phyloP scores from a whole-genome alignment of 169 alveolate genomes.

The Eimeria falciformis region DNA sequence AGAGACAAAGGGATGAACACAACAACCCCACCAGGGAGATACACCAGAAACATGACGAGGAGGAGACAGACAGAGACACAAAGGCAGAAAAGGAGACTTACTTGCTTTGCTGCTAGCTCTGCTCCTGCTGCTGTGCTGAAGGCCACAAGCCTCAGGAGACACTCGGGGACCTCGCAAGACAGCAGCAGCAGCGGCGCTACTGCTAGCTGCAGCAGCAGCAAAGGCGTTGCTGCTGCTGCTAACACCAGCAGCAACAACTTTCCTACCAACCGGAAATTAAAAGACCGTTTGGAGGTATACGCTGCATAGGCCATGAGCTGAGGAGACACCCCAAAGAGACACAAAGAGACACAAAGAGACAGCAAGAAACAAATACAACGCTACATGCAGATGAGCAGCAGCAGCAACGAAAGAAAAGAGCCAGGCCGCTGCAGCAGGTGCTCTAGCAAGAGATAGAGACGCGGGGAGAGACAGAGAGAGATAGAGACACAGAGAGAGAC shows the following conservation, averaged over 20 bases:
- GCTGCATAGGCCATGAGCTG: not conserved
- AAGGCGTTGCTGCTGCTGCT: conserved; percentile 37
- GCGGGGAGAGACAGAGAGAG: too few species aligned
- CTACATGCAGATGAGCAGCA: too few species aligned
- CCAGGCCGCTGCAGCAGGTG: not conserved
- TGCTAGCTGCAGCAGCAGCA: conserved; percentile 35
- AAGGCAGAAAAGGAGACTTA: not conserved
- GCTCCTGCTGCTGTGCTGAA: conserved; percentile 30
- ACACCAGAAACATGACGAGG: not conserved
- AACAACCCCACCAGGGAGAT: not conserved
- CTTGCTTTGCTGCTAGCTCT: conserved; percentile 36
- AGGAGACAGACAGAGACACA: not conserved
- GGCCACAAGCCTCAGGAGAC: not conserved
- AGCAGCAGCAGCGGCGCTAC: conserved; percentile 12
- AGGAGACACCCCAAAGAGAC: too few species aligned
- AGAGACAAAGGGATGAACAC: not conserved
- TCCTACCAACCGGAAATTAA: not conserved
- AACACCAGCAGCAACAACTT: conserved; percentile 33
- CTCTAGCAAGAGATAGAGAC: too few species aligned
- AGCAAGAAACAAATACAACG: too few species aligned
- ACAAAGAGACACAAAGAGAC: too few species aligned
- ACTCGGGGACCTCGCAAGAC: not conserved
- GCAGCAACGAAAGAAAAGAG: not conserved
- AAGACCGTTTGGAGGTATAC: not conserved
- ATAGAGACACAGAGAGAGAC: too few species aligned